These are phyloP conservation scores for Musa acuminata DNA, from an alignment of 176 grass and related monocot genomes.

Conservation along the genomic window DNA sequence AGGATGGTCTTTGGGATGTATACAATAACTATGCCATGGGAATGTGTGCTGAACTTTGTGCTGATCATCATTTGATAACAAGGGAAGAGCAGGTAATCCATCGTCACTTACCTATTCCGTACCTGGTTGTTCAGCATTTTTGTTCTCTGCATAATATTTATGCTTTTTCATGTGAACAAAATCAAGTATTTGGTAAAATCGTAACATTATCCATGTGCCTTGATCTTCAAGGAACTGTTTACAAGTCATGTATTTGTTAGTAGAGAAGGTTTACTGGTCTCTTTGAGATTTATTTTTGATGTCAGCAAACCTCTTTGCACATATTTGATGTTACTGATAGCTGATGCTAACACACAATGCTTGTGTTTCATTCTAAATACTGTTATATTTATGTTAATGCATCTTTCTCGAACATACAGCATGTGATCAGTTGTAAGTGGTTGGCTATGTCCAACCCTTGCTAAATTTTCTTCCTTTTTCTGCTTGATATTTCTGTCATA, in stretches of 20 bases:
- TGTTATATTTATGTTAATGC: no score
- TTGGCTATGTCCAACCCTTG: neutral
- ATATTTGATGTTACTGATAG: neutral
- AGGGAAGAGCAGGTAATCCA: conserved; percentile 70
- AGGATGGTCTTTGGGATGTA: no score
- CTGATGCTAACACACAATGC: neutral
- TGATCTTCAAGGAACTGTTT: neutral
- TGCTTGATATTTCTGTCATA: neutral
- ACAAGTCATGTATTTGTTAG: neutral
- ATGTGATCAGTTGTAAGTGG: neutral
- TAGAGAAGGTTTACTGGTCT: neutral
- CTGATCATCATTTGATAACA: conserved; percentile 75
- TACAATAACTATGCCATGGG: no score
- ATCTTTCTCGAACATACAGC: no score
- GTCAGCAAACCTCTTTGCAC: neutral
- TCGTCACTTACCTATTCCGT: neutral
- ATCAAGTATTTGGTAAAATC: neutral
- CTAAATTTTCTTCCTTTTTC: neutral
- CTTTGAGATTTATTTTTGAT: neutral
- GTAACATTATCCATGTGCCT: neutral
- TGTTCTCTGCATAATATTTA: neutral
- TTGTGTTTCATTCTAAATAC: neutral
- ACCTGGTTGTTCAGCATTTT: neutral
- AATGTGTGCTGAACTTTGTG: no score
- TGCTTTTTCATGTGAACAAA: neutral